A percentile compares a stretch with the other conserved stretches of the same genome.
These are phyloP conservation scores for Aspergillus olivimuriae DNA, from an alignment of 495 filamentous ascomycete species.

Conservation along the genomic window DNA sequence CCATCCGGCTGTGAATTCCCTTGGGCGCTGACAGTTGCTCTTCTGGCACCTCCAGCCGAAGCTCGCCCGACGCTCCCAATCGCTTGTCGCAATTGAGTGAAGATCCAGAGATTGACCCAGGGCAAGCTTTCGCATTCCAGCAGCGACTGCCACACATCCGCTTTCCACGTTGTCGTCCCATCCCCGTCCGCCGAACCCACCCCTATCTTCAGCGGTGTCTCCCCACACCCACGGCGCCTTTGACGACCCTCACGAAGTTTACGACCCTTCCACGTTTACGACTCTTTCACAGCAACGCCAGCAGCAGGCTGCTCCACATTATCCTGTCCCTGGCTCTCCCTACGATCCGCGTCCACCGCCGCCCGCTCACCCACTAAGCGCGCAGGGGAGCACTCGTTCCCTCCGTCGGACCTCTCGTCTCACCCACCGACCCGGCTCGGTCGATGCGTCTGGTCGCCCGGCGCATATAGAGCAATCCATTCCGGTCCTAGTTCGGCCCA, in stretches of 20 bases:
- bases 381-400: constrained; percentile 42
- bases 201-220: constrained; percentile 36
- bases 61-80: neutral
- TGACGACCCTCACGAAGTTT: constrained; percentile 57
- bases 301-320: constrained; percentile 36
- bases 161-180: constrained; percentile 32
- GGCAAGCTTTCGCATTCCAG: neutral
- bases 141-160: neutral
- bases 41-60: neutral
- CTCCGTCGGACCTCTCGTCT: constrained; percentile 45
- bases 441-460: constrained; percentile 24
- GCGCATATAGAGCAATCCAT: constrained; percentile 24
- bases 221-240: constrained; percentile 27
- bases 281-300: constrained; percentile 52
- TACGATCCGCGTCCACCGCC: constrained; percentile 25
- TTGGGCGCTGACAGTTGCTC: constrained; percentile 3
- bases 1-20: constrained; percentile 12
- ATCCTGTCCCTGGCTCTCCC: constrained; percentile 17
- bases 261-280: constrained; percentile 47
- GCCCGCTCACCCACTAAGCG: constrained; percentile 42
- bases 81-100: neutral
- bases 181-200: constrained; percentile 14
- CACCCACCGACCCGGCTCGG: constrained; percentile 30
- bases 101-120: neutral
- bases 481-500: constrained; percentile 19